phyloP scores from a whole-genome alignment of 1,139 yeast genomes.

The Nematodospora anomalae region DNA sequence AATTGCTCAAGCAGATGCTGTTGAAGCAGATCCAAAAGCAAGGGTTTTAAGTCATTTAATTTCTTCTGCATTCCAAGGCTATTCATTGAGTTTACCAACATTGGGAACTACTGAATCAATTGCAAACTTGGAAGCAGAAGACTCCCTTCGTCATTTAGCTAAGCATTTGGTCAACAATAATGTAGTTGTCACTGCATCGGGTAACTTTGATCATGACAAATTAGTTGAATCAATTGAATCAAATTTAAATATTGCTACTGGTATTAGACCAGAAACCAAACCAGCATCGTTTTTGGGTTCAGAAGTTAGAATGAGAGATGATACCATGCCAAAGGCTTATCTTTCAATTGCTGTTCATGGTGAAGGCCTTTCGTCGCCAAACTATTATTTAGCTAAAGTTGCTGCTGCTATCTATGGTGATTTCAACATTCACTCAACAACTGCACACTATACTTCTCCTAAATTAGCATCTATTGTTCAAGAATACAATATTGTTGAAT shows the following conservation, averaged over 20 bases:
- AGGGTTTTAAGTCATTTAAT: slow-evolving; percentile 72
- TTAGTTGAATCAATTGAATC: slow-evolving; percentile 64
- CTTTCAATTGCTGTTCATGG: slow-evolving; percentile 73
- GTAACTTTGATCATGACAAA: slow-evolving; percentile 68
- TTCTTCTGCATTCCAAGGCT: slow-evolving; percentile 82
- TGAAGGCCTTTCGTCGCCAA: slow-evolving; percentile 62
- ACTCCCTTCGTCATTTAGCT: slow-evolving; percentile 55
- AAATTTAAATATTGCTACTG: slow-evolving; percentile 47
- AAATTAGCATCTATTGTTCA: slow-evolving; percentile 75
- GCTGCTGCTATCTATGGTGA: slow-evolving; percentile 71
- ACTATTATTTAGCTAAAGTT: slow-evolving; percentile 68
- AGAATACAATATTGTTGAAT: slow-evolving; percentile 72
- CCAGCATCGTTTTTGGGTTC: slow-evolving; percentile 75
- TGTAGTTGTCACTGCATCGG: slow-evolving; percentile 69
- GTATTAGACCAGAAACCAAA: slow-evolving; percentile 53
- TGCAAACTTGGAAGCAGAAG: slow-evolving; percentile 55
- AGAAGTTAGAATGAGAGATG: slow-evolving; percentile 85
- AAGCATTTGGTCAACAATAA: slow-evolving; percentile 62
- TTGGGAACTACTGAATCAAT: slow-evolving; percentile 70
- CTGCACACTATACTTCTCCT: slow-evolving; percentile 72
- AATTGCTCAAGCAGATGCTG: slow-evolving; percentile 38
- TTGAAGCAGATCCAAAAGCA: slow-evolving; percentile 47
- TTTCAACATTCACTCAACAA: slow-evolving; percentile 54
- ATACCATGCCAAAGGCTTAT: slow-evolving; percentile 78
- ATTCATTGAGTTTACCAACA: slow-evolving; percentile 73